Evolutionary conservation across 2,329 filamentous ascomycete species (phyloP).

Genomic region (Calonectria henricotiae): DNA sequence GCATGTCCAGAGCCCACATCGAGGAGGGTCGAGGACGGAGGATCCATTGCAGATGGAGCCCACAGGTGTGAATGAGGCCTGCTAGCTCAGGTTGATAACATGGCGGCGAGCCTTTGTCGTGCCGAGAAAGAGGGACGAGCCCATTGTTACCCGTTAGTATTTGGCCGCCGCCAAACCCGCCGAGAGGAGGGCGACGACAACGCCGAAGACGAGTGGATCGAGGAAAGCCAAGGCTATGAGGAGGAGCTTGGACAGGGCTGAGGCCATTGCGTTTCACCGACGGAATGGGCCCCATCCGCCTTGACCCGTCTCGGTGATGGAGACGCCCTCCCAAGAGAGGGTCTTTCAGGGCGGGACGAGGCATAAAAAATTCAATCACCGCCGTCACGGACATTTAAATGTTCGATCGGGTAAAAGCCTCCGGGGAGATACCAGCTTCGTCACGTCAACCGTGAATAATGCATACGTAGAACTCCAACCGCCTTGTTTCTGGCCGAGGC

Average conservation of each 20-base stretch:
- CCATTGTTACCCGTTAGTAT: slow-evolving; percentile 31
- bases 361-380: slow-evolving; percentile 36
- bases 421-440: slow-evolving; percentile 2
- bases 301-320: slow-evolving; percentile 27
- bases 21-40: not conserved
- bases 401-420: slow-evolving; percentile 10
- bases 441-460: slow-evolving; percentile 22
- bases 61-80: slow-evolving; percentile 6
- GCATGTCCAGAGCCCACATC: not conserved
- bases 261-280: slow-evolving; percentile 33
- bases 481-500: slow-evolving; percentile 28
- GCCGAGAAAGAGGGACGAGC: slow-evolving; percentile 24
- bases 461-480: slow-evolving; percentile 11
- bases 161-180: slow-evolving; percentile 29
- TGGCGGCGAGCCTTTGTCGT: not conserved
- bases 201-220: slow-evolving; percentile 25
- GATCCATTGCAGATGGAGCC: slow-evolving; percentile 17
- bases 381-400: slow-evolving; percentile 16
- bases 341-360: slow-evolving; percentile 29
- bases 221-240: slow-evolving; percentile 10
- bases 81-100: slow-evolving; percentile 24
- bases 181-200: slow-evolving; percentile 18
- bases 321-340: slow-evolving; percentile 9
- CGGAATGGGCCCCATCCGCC: slow-evolving; percentile 29
- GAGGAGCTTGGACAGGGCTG: slow-evolving; percentile 35